Conservation (phyloP, 2,329 filamentous ascomycete genomes). For the Cercospora citrullina region DNA sequence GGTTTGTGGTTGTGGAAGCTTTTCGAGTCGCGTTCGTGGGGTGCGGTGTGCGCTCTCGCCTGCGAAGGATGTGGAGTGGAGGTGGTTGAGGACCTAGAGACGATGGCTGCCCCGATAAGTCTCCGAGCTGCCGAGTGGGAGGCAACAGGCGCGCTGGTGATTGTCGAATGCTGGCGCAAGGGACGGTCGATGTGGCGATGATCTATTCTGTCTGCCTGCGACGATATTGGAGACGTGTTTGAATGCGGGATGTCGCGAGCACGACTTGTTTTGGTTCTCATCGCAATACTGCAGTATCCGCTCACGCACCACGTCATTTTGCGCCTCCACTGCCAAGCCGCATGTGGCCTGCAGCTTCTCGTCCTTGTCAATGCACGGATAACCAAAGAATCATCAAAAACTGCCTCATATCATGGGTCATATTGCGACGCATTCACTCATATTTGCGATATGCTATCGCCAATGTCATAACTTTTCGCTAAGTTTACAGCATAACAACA, state of each 20-base stretch:
- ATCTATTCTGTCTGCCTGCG: neutral
- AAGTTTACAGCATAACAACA: slow-evolving; percentile 72
- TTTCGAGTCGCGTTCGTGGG: slow-evolving; percentile 9
- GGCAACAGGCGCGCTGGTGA: neutral
- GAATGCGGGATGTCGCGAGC: neutral
- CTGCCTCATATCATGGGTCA: neutral
- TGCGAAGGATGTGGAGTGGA: slow-evolving; percentile 9
- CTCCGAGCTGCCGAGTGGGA: slow-evolving; percentile 9
- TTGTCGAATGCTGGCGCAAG: slow-evolving; percentile 7
- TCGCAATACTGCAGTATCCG: neutral
- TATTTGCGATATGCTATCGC: neutral
- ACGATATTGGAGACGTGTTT: neutral
- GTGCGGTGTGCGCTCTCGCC: neutral
- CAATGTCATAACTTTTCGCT: slow-evolving; percentile 1
- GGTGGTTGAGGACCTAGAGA: slow-evolving; percentile 16
- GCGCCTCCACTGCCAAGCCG: neutral
- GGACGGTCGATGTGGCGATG: neutral
- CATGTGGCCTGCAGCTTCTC: neutral
- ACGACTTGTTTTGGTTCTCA: neutral
- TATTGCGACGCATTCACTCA: neutral
- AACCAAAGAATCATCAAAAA: neutral
- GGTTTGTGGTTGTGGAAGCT: slow-evolving; percentile 5
- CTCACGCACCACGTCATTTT: slow-evolving; percentile 1
- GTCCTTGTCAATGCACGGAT: neutral
- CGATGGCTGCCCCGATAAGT: slow-evolving; percentile 18